Base-by-base conservation (phyloP, 805 yeast species). In the Alloascoidea africana region DNA sequence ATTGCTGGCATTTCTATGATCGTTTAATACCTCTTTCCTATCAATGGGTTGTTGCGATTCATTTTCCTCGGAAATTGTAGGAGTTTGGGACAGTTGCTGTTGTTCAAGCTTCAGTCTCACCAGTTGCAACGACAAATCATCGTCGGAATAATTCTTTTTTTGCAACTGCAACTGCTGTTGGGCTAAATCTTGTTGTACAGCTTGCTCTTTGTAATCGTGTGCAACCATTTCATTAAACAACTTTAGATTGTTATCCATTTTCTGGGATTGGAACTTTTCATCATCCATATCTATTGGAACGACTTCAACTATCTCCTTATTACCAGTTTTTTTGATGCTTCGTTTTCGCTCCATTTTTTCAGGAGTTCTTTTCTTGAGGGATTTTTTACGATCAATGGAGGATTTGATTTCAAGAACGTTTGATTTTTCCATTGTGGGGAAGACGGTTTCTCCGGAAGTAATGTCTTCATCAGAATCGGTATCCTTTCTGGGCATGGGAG, bases 331-430 rank as follows among this genome's bases (percentile, higher is more conserved):
- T 23, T 23, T 23, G n/a, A 23, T 41, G 27, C 41, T 35, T 35
- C 34, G 5, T 4, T 38, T 35, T 5, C 43, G 35, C 19, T 39
- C 36, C 13, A 33, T 39, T 14, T 39, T 38, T 2, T 46, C 38
- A 38, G 56, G 49, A n/a, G 52, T 48, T 37, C 56, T 46, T 14
- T 61, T 41, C 38, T 55, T 59, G 27, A 57, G 42, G 27, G 54
- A 47, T 27, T 52, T 54, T 5, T 56, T 46, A 18, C 61, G 50
- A 38, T 56, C 57, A 4, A 58, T 42, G 3, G 59, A 49, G 23
- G 51, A 46, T 30, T 58, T 50, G 17, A 58, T 54, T 6, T 46
- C 43, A 35, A 51, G 59, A 4, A 56, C 54, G n/a, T 50, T 47
- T 13, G 44, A 37, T 4, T 46, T 43, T 33, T 53, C 59, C 18